Conservation (phyloP, 2,329 filamentous ascomycete species). For the Colletotrichum karsti region DNA sequence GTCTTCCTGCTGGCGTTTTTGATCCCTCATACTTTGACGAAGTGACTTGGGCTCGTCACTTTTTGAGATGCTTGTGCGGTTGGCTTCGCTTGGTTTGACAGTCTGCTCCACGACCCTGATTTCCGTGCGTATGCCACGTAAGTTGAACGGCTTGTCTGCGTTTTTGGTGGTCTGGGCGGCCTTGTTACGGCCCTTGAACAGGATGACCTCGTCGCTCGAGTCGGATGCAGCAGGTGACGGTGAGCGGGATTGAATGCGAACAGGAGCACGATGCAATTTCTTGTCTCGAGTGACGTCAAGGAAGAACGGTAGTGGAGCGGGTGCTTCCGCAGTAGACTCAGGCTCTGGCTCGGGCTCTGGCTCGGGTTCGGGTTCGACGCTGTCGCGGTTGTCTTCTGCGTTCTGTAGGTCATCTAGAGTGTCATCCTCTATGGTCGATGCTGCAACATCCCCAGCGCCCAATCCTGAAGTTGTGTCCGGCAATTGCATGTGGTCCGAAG, state of each 20-base stretch:
- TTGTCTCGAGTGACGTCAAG: slow-evolving; percentile 46
- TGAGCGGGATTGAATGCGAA: neutral
- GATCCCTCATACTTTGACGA: neutral
- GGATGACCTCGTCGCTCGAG: slow-evolving; percentile 78
- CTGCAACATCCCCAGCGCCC: too few relatives aligned
- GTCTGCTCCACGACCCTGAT: slow-evolving; percentile 38
- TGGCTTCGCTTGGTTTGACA: slow-evolving; percentile 30
- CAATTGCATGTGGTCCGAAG: neutral
- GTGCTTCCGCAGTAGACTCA: neutral
- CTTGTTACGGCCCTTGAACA: slow-evolving; percentile 66
- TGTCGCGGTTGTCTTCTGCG: neutral
- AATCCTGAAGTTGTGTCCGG: neutral
- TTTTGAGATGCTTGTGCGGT: neutral
- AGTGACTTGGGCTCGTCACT: neutral
- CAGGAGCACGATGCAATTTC: slow-evolving; percentile 6
- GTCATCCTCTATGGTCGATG: too few relatives aligned
- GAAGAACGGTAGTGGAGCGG: slow-evolving; percentile 39
- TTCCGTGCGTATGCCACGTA: slow-evolving; percentile 41
- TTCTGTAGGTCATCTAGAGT: neutral
- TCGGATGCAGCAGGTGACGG: slow-evolving; percentile 30
- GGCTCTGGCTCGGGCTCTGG: neutral
- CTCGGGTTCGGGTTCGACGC: neutral
- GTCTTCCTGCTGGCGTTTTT: slow-evolving; percentile 54
- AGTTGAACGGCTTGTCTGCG: slow-evolving; percentile 28
- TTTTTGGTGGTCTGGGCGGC: neutral